These are phyloP conservation scores for Sugiyamaella lignohabitans DNA, from an alignment of 805 yeast genomes.

Conservation along the genomic window DNA sequence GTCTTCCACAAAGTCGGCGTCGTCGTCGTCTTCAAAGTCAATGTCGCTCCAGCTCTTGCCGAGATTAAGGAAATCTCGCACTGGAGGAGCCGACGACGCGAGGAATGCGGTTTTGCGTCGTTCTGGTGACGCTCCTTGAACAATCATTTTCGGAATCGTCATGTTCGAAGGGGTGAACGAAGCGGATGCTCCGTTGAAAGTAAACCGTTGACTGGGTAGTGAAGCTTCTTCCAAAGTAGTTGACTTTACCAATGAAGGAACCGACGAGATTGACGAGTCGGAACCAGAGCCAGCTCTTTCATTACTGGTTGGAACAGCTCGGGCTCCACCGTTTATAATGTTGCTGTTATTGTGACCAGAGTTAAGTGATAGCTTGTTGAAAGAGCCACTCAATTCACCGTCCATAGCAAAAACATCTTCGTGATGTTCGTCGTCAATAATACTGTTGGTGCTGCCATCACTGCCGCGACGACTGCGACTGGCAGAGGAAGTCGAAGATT, in stretches of 20 bases:
- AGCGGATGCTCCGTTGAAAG: not conserved
- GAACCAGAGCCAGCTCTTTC: slow-evolving; percentile 13
- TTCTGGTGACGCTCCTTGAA: slow-evolving; percentile 4
- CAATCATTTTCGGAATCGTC: slow-evolving; percentile 5
- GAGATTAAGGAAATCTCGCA: slow-evolving; percentile 23
- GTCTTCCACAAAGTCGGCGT: slow-evolving; percentile 12
- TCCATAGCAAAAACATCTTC: slow-evolving; percentile 26
- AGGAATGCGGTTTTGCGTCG: slow-evolving; percentile 6
- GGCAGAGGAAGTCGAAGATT: not conserved
- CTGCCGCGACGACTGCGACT: slow-evolving; percentile 3
- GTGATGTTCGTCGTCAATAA: slow-evolving; percentile 11
- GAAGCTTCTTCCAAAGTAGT: not conserved
- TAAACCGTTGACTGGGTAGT: not conserved
- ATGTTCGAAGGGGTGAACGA: not conserved
- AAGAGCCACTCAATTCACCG: slow-evolving; percentile 5
- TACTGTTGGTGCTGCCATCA: not conserved
- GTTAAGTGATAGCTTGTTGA: slow-evolving; percentile 6
- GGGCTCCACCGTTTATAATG: not conserved
- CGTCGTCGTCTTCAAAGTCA: slow-evolving; percentile 25
- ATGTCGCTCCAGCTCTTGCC: slow-evolving; percentile 29
- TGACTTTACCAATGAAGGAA: slow-evolving; percentile 23
- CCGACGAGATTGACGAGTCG: slow-evolving; percentile 20
- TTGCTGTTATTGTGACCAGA: not conserved
- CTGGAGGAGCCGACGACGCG: slow-evolving; percentile 18
- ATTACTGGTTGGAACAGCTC: slow-evolving; percentile 1